phyloP scores from a whole-genome alignment of 2,329 filamentous ascomycete species.

The Phoma sp. region DNA sequence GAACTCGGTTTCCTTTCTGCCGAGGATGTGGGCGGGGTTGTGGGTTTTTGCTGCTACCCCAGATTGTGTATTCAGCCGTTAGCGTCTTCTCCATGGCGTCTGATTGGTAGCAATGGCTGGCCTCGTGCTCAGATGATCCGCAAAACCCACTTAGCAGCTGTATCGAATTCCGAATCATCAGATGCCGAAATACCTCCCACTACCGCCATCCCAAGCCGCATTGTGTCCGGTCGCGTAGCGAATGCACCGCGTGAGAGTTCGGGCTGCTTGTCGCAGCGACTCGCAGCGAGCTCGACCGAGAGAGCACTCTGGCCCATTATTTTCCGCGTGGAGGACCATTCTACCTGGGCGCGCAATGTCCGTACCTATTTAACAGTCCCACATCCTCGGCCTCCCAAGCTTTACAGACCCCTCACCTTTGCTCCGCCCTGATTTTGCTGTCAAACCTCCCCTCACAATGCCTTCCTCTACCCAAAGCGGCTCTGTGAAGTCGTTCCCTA shows the following conservation, averaged over 20 bases:
- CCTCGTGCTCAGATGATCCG: slow-evolving; percentile 15
- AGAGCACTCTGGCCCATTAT: slow-evolving; percentile 19
- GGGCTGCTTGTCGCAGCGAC: slow-evolving; percentile 24
- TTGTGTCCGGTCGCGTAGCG: slow-evolving; percentile 4
- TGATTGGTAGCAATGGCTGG: slow-evolving; percentile 21
- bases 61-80: slow-evolving; percentile 27
- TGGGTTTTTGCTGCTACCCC: slow-evolving; percentile 30
- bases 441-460: slow-evolving; percentile 29
- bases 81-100: slow-evolving; percentile 4
- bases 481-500: slow-evolving; percentile 66
- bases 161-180: slow-evolving; percentile 9
- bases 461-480: slow-evolving; percentile 29
- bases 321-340: slow-evolving; percentile 16
- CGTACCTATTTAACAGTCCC: slow-evolving; percentile 28
- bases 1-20: slow-evolving; percentile 19
- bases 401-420: slow-evolving; percentile 27
- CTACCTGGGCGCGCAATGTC: slow-evolving; percentile 20
- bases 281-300: slow-evolving; percentile 42
- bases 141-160: slow-evolving; percentile 14
- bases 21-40: slow-evolving; percentile 28
- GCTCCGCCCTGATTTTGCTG: slow-evolving; percentile 4
- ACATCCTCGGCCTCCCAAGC: slow-evolving; percentile 16
- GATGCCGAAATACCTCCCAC: slow-evolving; percentile 11
- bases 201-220: slow-evolving; percentile 1
- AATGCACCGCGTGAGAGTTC: slow-evolving; percentile 6